Percentiles rank a stretch among this genome's conserved stretches.
These are phyloP conservation scores for Moniliella sp. DNA, from an alignment of 1,284 basidiomycete species.

Conservation along the genomic window DNA sequence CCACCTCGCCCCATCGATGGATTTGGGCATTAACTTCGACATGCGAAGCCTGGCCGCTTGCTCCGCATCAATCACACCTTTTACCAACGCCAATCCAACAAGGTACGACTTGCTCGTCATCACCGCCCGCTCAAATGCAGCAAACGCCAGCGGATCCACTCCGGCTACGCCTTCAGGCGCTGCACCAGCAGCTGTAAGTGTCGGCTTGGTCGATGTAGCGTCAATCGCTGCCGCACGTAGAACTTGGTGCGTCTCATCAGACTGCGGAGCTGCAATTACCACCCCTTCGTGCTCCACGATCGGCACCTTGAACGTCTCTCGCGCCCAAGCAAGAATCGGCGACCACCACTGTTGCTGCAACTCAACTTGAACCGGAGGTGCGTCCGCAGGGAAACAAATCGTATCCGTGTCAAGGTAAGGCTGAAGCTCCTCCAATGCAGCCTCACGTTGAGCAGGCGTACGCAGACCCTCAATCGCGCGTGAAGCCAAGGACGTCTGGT, in stretches of 20 bases:
- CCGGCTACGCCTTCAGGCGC: no score
- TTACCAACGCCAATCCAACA: conserved; percentile 62
- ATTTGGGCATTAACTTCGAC: conserved; percentile 91
- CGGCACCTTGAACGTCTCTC: conserved; percentile 42
- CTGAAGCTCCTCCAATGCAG: conserved; percentile 53
- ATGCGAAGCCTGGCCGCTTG: conserved; percentile 64
- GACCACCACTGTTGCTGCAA: conserved; percentile 75
- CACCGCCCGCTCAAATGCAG: conserved; percentile 69
- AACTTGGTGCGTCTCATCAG: conserved; percentile 2
- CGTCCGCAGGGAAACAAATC: conserved; percentile 65
- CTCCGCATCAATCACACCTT: conserved; percentile 48
- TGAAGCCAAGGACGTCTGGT: conserved; percentile 64
- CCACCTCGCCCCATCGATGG: conserved; percentile 88
- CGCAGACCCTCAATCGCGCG: conserved; percentile 64
- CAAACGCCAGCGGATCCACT: conserved; percentile 12
- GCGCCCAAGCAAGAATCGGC: conserved; percentile 63
- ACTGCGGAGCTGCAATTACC: conserved; percentile 9
- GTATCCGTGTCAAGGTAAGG: conserved; percentile 87
- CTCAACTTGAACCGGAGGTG: conserved; percentile 52
- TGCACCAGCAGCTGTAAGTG: no score
- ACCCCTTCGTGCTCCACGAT: conserved; percentile 10
- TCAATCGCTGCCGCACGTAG: conserved; percentile 3
- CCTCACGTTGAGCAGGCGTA: conserved; percentile 42
- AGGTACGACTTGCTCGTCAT: conserved; percentile 79
- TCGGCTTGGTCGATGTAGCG: no score